These are phyloP conservation scores for Strobilomyces dryophilus DNA, from an alignment of 768 basidiomycete species.

Conservation along the genomic window DNA sequence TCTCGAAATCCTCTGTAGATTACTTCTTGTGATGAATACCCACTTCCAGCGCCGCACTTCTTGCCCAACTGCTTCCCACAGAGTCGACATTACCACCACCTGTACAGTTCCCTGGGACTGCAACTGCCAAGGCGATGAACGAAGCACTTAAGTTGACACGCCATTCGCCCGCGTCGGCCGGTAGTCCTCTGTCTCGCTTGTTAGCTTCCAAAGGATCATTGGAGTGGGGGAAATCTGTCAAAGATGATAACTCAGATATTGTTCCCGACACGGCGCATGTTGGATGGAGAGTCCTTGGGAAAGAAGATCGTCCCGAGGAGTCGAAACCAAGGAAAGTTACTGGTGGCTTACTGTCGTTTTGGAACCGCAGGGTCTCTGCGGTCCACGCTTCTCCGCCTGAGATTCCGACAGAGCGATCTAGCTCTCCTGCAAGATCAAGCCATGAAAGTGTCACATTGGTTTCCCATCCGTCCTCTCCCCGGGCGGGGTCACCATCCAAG, in stretches of 20 bases:
- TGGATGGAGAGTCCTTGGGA: slow-evolving; percentile 71
- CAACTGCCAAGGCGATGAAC: slow-evolving; percentile 53
- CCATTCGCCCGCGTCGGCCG: slow-evolving; percentile 47
- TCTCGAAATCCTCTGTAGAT: neutral
- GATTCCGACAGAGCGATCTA: slow-evolving; percentile 14
- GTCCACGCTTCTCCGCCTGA: slow-evolving; percentile 20
- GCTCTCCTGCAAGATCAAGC: slow-evolving; percentile 29
- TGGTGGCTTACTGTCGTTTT: slow-evolving; percentile 70
- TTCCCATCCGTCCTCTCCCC: slow-evolving; percentile 6
- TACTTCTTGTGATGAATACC: slow-evolving; percentile 4
- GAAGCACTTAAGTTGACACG: slow-evolving; percentile 64
- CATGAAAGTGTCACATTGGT: slow-evolving; percentile 22
- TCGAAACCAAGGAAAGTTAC: slow-evolving; percentile 45
- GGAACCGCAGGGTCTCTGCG: slow-evolving; percentile 43
- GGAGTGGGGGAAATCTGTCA: slow-evolving; percentile 71
- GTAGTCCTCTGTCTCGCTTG: slow-evolving; percentile 68
- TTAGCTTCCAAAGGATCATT: slow-evolving; percentile 67
- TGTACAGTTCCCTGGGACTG: slow-evolving; percentile 50
- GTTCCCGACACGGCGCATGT: slow-evolving; percentile 51
- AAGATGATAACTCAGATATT: slow-evolving; percentile 45
- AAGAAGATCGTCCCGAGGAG: slow-evolving; percentile 39
- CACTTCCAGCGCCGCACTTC: slow-evolving; percentile 36
- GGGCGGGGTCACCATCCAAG: slow-evolving; percentile 16
- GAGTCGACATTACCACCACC: slow-evolving; percentile 47
- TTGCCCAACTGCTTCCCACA: slow-evolving; percentile 46